Evolutionary conservation across 805 yeast genomes (phyloP), one percentile per base, ranked within the genome.

Genomic region (Suhomyces faveliae): DNA sequence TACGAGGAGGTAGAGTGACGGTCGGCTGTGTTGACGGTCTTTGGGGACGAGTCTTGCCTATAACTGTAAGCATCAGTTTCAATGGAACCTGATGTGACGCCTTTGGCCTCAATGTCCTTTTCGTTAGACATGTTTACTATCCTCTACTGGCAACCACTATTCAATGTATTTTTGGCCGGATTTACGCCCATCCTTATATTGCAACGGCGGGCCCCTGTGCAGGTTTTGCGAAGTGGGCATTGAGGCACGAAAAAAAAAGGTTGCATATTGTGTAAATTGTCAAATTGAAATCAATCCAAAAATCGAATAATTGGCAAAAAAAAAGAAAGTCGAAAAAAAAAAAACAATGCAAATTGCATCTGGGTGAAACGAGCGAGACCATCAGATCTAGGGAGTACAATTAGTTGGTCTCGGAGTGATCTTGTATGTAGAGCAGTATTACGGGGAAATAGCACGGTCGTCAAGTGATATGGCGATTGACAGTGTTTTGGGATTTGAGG

Each of bases 41-140:
- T 10, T 3, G 50, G 50, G 23, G 49, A 37, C 23, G 51, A 47
- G 21, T 46, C 49, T 30, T 50, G 46, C 24, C 48, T 39, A 38
- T 49, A 49, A 37, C 53, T 50, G 48, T 43, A 50, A 21, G 51
- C 52, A 2, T 49, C 51, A n/a, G 50, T 37, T 11, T 52, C 53
- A 13, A 45, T 47, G 9, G 43, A 42, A 19, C 30, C 22, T 12
- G 24, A 4, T 11, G 40, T n/a, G 15, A 22, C 40, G 13, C 38
- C 48, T 20, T 41, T 41, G n/a, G 25, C 38, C 19, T 35, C 45
- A 5, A 35, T 25, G 19, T 27, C 48, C 27, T 40, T 46, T 21
- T 41, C 48, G 39, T 40, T 19, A 13, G 24, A 29, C 35, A 43
- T 42, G 7, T 4, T 22, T 6, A 30, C 17, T 15, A 15, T 10